Evolutionary conservation across 208 protist genomes (phyloP).

Genomic region (Naegleria gruberi): DNA sequence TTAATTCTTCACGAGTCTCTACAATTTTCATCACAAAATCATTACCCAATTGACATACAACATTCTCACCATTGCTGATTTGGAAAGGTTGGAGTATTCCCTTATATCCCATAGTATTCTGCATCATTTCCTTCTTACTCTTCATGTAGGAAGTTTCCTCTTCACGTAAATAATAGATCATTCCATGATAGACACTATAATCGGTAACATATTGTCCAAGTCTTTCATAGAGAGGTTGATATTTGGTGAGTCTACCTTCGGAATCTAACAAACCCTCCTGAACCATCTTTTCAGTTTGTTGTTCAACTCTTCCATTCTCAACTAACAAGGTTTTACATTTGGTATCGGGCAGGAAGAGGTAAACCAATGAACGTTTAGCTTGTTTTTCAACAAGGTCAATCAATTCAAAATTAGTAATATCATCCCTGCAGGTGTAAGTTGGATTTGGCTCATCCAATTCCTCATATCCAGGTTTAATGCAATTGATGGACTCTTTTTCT

Average conservation of each 20-base stretch:
- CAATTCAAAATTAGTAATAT: neutral
- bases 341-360: neutral
- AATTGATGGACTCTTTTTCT: neutral
- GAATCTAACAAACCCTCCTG: neutral
- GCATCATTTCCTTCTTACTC: neutral
- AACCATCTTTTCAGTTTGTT: neutral
- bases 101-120: neutral
- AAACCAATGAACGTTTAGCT: neutral
- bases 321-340: neutral
- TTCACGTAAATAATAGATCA: neutral
- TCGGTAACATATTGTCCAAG: neutral
- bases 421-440: neutral
- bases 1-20: neutral
- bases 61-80: neutral
- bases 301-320: too few species aligned
- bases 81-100: neutral
- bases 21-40: neutral
- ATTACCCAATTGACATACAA: neutral
- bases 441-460: neutral
- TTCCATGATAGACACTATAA: neutral
- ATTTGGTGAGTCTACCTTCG: neutral
- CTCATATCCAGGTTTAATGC: neutral
- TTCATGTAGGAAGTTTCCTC: neutral
- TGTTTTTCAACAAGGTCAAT: neutral
- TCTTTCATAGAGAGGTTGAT: neutral